phyloP scores from a whole-genome alignment of 1,139 yeast genomes.

The Wickerhamomyces sp. region DNA sequence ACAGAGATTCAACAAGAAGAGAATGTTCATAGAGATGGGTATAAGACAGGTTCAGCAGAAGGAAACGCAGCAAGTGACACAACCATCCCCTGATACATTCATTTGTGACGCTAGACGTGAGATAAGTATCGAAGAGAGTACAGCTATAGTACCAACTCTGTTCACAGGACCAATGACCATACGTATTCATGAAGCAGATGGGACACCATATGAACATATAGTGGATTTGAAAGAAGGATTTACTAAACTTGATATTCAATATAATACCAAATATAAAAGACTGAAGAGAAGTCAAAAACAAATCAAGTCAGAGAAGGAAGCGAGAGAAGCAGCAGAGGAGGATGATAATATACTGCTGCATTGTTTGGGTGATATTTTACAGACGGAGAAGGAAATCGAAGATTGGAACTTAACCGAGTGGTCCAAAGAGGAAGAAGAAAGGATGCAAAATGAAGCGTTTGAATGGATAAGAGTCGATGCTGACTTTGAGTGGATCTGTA shows the following conservation, averaged over 20 bases:
- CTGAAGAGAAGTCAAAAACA: constrained; percentile 62
- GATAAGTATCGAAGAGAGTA: constrained; percentile 9
- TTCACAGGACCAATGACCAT: constrained; percentile 96
- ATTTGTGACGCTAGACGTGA: constrained; percentile 32
- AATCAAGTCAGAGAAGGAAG: constrained; percentile 32
- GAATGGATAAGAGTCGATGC: constrained; percentile 98
- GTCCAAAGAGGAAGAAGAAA: constrained; percentile 66
- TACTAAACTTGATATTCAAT: constrained; percentile 88
- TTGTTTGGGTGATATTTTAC: constrained; percentile 76
- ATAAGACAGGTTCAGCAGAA: constrained; percentile 83
- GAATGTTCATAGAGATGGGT: constrained; percentile 92
- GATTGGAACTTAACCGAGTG: constrained; percentile 78
- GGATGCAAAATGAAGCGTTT: constrained; percentile 75
- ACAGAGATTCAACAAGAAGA: constrained; percentile 87
- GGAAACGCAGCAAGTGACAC: constrained; percentile 52
- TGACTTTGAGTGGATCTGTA: constrained; percentile 95
- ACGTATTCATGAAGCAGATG: constrained; percentile 96
- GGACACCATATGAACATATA: constrained; percentile 98
- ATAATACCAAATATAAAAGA: constrained; percentile 82
- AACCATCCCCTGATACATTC: constrained; percentile 34
- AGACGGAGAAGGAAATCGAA: constrained; percentile 50
- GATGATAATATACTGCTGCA: constrained; percentile 44
- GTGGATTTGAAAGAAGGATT: constrained; percentile 83
- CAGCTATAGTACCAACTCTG: constrained; percentile 36
- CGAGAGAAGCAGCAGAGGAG: constrained; percentile 24